These are phyloP conservation scores for Dicorynia guianensis DNA, from an alignment of 306 rosid species.

Conservation along the genomic window DNA sequence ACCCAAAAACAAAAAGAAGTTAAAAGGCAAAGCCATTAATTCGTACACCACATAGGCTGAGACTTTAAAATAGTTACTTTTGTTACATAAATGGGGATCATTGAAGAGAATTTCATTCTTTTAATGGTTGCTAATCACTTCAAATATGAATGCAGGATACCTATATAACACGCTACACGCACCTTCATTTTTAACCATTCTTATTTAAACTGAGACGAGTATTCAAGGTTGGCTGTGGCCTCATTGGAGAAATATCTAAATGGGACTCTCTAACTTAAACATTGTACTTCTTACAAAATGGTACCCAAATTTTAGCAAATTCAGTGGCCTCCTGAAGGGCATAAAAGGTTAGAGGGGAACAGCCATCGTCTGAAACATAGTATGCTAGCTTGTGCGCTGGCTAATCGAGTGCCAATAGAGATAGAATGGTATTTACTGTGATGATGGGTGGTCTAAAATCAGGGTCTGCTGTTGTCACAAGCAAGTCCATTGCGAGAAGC, in stretches of 20 bases:
- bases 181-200: constrained; percentile 48
- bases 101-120: too few species aligned
- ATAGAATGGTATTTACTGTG: constrained; percentile 53
- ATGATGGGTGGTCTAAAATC: constrained; percentile 54
- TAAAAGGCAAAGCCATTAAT: too few species aligned
- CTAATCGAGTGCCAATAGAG: constrained; percentile 58
- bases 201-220: constrained; percentile 11
- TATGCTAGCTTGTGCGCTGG: constrained; percentile 61
- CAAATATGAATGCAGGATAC: too few species aligned
- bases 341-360: neutral
- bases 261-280: constrained; percentile 51
- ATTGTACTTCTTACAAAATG: constrained; percentile 48
- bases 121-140: too few species aligned
- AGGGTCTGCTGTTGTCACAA: constrained; percentile 58
- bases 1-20: constrained; percentile 32
- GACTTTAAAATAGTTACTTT: too few species aligned
- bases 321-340: constrained; percentile 46
- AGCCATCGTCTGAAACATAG: constrained; percentile 32
- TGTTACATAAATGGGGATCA: too few species aligned
- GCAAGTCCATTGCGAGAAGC: constrained; percentile 56
- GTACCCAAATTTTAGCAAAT: constrained; percentile 54
- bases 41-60: too few species aligned
- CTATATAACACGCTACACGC: neutral
- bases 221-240: neutral
- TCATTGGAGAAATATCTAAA: constrained; percentile 44